Conservation (phyloP, 352 stramenopile genomes). For the Pythium guiyangense region DNA sequence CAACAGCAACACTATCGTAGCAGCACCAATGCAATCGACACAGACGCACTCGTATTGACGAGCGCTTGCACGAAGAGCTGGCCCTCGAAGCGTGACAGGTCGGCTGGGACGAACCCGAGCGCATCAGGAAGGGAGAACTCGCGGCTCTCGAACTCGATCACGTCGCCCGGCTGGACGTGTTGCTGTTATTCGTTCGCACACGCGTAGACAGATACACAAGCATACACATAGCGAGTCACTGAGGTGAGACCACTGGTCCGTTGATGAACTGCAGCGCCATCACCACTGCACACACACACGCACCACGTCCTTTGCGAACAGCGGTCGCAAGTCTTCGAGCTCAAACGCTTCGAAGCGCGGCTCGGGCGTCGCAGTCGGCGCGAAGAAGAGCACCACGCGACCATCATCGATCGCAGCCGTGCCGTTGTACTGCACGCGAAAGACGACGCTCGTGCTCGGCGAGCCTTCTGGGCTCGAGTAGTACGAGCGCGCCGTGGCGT, state of each 20-base stretch:
- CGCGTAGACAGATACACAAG: too few species aligned
- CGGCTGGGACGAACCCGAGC: constrained; percentile 54
- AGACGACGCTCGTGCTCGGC: constrained; percentile 37
- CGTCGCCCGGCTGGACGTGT: constrained; percentile 41
- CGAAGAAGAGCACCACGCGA: constrained; percentile 66
- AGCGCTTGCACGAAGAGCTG: constrained; percentile 62
- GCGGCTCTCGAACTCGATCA: constrained; percentile 64
- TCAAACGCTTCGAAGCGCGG: constrained; percentile 57
- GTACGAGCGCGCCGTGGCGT: constrained; percentile 35
- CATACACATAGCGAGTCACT: too few species aligned
- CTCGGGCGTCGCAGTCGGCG: constrained; percentile 27
- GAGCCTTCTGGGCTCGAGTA: constrained; percentile 66
- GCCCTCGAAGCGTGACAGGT: constrained; percentile 36
- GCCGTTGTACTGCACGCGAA: constrained; percentile 44
- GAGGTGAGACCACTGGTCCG: too few species aligned
- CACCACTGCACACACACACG: constrained; percentile 2
- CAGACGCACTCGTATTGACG: constrained; percentile 46
- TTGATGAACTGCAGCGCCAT: too few species aligned
- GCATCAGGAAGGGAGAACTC: constrained; percentile 53
- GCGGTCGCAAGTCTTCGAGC: constrained; percentile 41
- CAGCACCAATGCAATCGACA: too few species aligned
- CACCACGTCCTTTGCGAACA: constrained; percentile 68
- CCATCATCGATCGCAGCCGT: constrained; percentile 27
- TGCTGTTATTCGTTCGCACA: constrained; percentile 12
- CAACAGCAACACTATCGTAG: too few species aligned